Conservation (phyloP, 106 monocot species). For the Narthecium ossifragum region DNA sequence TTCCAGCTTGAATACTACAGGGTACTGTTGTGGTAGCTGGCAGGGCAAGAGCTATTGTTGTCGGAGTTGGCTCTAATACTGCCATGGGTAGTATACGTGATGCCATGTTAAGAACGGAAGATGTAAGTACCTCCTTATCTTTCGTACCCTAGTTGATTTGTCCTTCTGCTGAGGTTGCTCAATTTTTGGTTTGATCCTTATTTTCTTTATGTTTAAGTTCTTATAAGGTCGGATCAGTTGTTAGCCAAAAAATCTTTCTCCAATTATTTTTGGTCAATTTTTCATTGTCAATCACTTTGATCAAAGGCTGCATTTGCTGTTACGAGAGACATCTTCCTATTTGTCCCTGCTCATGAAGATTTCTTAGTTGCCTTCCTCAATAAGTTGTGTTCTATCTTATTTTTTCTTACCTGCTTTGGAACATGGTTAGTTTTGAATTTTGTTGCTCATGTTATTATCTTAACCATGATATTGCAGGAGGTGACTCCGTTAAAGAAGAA, state of each 20-base stretch:
- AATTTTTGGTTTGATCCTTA: no score
- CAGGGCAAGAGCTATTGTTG: constrained; percentile 93
- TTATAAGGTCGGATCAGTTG: no score
- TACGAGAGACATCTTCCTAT: no score
- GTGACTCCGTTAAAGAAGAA: constrained; percentile 97
- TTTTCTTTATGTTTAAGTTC: no score
- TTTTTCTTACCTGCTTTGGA: neutral
- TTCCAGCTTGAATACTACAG: no score
- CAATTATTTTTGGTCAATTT: neutral
- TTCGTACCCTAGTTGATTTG: neutral
- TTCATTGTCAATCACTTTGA: neutral
- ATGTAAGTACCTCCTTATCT: constrained; percentile 44
- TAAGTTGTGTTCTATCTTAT: neutral
- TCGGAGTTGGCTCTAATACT: constrained; percentile 95
- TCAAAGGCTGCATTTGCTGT: no score
- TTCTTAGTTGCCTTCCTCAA: no score
- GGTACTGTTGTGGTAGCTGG: constrained; percentile 98
- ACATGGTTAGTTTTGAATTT: neutral
- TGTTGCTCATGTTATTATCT: neutral
- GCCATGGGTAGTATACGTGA: constrained; percentile 99
- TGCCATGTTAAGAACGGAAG: constrained; percentile 93
- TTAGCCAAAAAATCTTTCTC: no score
- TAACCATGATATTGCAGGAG: constrained; percentile 46
- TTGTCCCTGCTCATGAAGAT: no score
- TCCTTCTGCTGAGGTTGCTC: neutral